phyloP scores from a whole-genome alignment of 208 protist species.

The Trypanosoma cruzi region DNA sequence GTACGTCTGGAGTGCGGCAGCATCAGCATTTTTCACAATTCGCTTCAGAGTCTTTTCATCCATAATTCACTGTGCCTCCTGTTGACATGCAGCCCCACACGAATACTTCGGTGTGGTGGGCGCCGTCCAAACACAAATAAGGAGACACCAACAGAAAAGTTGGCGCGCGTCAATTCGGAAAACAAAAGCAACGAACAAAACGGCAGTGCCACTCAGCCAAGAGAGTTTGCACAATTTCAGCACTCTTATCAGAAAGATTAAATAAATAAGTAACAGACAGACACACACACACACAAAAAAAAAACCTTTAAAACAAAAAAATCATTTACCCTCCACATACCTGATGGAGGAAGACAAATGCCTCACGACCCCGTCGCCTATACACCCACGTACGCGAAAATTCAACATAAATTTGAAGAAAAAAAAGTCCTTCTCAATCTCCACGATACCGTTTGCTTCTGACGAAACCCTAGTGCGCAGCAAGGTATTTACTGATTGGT shows the following conservation, averaged over 20 bases:
- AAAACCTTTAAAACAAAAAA: neutral
- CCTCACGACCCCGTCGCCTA: too few relatives aligned
- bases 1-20: constrained; percentile 7
- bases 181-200: neutral
- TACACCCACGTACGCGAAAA: too few relatives aligned
- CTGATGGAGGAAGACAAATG: too few relatives aligned
- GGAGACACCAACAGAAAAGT: neutral
- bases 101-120: neutral
- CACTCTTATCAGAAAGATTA: neutral
- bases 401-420: neutral
- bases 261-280: neutral
- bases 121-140: neutral
- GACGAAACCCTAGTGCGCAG: neutral
- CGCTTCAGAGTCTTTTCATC: constrained; percentile 3
- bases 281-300: too few relatives aligned
- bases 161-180: neutral
- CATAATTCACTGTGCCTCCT: neutral
- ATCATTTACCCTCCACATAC: neutral
- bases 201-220: neutral
- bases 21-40: constrained; percentile 6
- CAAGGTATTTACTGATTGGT: neutral
- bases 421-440: neutral
- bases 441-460: neutral
- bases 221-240: neutral
- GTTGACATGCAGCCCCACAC: neutral